These are phyloP conservation scores for Cenchrus americanus DNA, from an alignment of 176 grass and related monocot genomes.

Conservation along the genomic window DNA sequence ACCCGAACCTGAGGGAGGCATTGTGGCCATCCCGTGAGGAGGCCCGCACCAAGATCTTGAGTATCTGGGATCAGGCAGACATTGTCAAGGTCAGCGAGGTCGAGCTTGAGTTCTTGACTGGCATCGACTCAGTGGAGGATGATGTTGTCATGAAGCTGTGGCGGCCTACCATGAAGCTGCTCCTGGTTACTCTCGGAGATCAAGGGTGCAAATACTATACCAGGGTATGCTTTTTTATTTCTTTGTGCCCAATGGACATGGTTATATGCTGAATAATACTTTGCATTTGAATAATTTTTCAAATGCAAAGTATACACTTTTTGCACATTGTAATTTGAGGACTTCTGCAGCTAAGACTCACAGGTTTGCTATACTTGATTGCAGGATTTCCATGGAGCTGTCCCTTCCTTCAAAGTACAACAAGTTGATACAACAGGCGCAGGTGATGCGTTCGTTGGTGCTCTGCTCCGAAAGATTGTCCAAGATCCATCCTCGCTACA, in stretches of 20 bases:
- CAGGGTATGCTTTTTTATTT: slow-evolving; percentile 58
- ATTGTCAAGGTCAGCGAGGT: slow-evolving; percentile 93
- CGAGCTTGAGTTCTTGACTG: slow-evolving; percentile 93
- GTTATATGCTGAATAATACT: slow-evolving; percentile 11
- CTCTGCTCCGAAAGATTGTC: slow-evolving; percentile 67
- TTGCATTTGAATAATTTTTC: no score
- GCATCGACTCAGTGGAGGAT: slow-evolving; percentile 65
- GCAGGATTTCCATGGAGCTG: slow-evolving; percentile 79
- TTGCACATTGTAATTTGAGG: neutral
- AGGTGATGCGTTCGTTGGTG: slow-evolving; percentile 86
- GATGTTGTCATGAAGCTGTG: slow-evolving; percentile 85
- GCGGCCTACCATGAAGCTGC: slow-evolving; percentile 76
- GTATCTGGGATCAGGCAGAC: slow-evolving; percentile 96
- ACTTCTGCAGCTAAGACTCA: neutral
- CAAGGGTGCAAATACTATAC: slow-evolving; percentile 96
- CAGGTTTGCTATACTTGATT: slow-evolving; percentile 14
- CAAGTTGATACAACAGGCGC: slow-evolving; percentile 94
- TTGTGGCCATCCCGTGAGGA: slow-evolving; percentile 83
- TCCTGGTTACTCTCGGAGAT: slow-evolving; percentile 84
- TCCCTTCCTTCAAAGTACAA: slow-evolving; percentile 65
- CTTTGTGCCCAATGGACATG: slow-evolving; percentile 17
- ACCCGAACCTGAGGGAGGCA: slow-evolving; percentile 81
- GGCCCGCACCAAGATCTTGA: slow-evolving; percentile 85
- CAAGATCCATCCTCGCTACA: slow-evolving; percentile 78
- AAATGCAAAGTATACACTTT: neutral